These are phyloP conservation scores for Nicotiana sylvestris DNA, from an alignment of 257 asterid genomes.

Conservation along the genomic window DNA sequence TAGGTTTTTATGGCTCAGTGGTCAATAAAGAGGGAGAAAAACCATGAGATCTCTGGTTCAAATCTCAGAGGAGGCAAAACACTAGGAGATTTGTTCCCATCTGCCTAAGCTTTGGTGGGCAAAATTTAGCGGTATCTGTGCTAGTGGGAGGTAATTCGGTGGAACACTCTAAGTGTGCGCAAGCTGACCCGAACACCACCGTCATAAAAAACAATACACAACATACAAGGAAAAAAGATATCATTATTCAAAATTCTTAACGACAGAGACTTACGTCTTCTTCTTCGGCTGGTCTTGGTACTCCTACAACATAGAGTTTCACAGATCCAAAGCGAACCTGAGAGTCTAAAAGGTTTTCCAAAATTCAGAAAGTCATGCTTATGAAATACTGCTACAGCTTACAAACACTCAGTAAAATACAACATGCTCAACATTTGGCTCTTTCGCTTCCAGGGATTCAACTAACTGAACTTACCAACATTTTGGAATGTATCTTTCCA, in stretches of 20 bases:
- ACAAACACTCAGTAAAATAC: background rate
- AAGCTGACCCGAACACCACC: no score
- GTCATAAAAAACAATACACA: background rate
- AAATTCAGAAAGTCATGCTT: background rate
- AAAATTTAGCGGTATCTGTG: no score
- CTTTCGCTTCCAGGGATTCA: background rate
- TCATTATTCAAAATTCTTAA: background rate
- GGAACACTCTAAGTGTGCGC: no score
- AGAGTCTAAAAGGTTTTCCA: constrained; percentile 22
- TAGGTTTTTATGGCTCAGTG: no score
- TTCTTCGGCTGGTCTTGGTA: constrained; percentile 60
- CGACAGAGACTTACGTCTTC: constrained; percentile 49
- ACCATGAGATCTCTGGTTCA: no score
- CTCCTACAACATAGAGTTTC: constrained; percentile 67
- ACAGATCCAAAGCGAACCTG: constrained; percentile 41
- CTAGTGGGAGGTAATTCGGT: no score
- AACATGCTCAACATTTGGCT: background rate
- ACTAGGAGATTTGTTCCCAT: no score
- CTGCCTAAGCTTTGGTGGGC: no score
- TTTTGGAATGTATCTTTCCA: background rate
- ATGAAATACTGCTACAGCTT: background rate
- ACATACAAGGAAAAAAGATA: constrained; percentile 6
- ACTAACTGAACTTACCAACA: background rate
- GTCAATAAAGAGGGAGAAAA: no score
- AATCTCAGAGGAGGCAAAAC: no score